These are phyloP conservation scores for Chalara sp. DNA, from an alignment of 2,329 filamentous ascomycete species.

Conservation along the genomic window DNA sequence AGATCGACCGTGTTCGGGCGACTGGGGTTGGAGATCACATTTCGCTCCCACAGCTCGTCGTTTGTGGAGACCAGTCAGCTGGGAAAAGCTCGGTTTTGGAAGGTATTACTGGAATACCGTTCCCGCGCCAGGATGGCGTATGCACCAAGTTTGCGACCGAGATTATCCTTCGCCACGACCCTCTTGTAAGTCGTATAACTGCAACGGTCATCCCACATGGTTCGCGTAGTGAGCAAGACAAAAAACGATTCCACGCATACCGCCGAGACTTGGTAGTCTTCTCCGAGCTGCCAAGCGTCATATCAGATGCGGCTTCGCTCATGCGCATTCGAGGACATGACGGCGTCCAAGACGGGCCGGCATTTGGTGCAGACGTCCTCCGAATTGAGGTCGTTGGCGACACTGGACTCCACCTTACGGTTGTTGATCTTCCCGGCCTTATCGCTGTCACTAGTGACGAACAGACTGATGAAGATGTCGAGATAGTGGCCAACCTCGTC, in stretches of 20 bases:
- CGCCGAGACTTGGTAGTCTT: slow-evolving; percentile 12
- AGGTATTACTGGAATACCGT: slow-evolving; percentile 29
- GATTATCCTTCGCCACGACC: slow-evolving; percentile 29
- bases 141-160: slow-evolving; percentile 38
- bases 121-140: slow-evolving; percentile 30
- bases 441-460: slow-evolving; percentile 31
- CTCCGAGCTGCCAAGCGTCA: slow-evolving; percentile 18
- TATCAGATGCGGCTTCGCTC: slow-evolving; percentile 14
- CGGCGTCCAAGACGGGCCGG: slow-evolving; percentile 18
- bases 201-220: slow-evolving; percentile 14
- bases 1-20: slow-evolving; percentile 5
- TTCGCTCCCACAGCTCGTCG: slow-evolving; percentile 37
- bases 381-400: slow-evolving; percentile 5
- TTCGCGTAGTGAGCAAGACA: slow-evolving; percentile 3
- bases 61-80: slow-evolving; percentile 11
- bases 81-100: slow-evolving; percentile 30
- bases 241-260: slow-evolving; percentile 7
- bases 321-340: slow-evolving; percentile 13
- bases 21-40: slow-evolving; percentile 7
- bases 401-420: slow-evolving; percentile 31
- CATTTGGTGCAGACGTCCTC: slow-evolving; percentile 8
- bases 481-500: slow-evolving; percentile 27
- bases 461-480: slow-evolving; percentile 27
- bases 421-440: slow-evolving; percentile 42
- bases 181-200: slow-evolving; percentile 7